Percentiles rank a stretch among this genome's conserved stretches.
These are phyloP conservation scores for Podaxis carcinomalis DNA, from an alignment of 768 basidiomycete species.

Conservation along the genomic window DNA sequence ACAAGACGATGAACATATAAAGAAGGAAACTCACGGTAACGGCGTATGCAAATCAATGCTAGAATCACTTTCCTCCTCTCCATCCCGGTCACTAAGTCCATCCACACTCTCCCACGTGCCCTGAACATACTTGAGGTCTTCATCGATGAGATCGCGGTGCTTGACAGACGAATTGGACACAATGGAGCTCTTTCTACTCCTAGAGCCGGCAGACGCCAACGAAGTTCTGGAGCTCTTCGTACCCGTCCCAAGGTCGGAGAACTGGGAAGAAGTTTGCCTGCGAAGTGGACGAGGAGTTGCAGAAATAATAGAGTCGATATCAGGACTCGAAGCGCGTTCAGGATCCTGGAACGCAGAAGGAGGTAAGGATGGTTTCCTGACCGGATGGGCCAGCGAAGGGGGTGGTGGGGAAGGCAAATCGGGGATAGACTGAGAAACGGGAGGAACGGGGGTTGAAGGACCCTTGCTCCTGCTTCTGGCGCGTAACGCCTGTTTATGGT, in stretches of 20 bases:
- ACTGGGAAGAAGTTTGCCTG: background rate
- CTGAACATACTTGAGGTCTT: slow-evolving; percentile 4
- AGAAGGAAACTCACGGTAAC: slow-evolving; percentile 47
- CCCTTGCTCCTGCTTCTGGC: slow-evolving; percentile 5
- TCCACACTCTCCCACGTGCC: slow-evolving; percentile 12
- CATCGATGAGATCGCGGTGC: background rate
- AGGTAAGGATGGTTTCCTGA: background rate
- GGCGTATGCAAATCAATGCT: slow-evolving; percentile 68
- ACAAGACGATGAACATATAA: slow-evolving; percentile 9
- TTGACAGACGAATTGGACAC: background rate
- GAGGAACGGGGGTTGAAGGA: background rate
- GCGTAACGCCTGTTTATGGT: slow-evolving; percentile 1
- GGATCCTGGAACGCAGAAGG: background rate
- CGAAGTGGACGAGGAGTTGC: slow-evolving; percentile 17
- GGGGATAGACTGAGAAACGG: background rate
- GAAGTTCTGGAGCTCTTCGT: background rate
- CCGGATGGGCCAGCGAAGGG: background rate
- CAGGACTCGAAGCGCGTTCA: slow-evolving; percentile 19
- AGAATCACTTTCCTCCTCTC: slow-evolving; percentile 36
- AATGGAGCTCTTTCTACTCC: slow-evolving; percentile 12
- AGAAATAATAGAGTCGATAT: slow-evolving; percentile 22
- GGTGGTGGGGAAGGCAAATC: background rate
- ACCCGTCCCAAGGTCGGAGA: slow-evolving; percentile 4
- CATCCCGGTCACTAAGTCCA: slow-evolving; percentile 11
- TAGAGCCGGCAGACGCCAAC: slow-evolving; percentile 7